Conservation (phyloP, 345 rosid species). For the Chamaenerion angustifolium region DNA sequence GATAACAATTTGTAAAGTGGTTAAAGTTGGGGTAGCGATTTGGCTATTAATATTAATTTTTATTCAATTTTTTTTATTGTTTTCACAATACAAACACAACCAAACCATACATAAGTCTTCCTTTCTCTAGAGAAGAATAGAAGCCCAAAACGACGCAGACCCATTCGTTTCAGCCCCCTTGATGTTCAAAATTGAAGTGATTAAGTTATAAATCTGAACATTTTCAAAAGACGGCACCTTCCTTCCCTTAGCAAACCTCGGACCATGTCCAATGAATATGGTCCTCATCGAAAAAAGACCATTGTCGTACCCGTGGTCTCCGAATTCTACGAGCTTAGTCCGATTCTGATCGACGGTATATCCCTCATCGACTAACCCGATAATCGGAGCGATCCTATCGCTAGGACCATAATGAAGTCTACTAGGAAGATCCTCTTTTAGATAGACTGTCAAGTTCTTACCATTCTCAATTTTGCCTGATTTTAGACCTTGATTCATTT, state of each 20-base stretch:
- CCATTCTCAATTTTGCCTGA: constrained; percentile 76
- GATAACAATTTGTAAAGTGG: too few species aligned
- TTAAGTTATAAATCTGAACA: constrained; percentile 69
- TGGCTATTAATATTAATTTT: too few species aligned
- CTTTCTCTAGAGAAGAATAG: constrained; percentile 31
- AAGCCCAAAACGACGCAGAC: constrained; percentile 26
- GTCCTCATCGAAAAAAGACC: constrained; percentile 89
- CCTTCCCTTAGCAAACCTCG: constrained; percentile 52
- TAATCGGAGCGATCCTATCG: constrained; percentile 62
- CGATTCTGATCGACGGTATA: constrained; percentile 59
- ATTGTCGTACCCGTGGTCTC: constrained; percentile 89
- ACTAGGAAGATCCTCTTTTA: constrained; percentile 69
- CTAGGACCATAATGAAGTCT: constrained; percentile 63
- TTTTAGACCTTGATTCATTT: constrained; percentile 58
- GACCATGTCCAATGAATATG: constrained; percentile 86
- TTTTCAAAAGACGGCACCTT: constrained; percentile 92
- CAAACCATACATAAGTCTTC: not conserved
- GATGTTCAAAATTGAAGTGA: constrained; percentile 65
- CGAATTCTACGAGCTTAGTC: constrained; percentile 43
- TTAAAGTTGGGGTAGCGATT: too few species aligned
- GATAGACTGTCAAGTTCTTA: constrained; percentile 48
- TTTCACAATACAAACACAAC: too few species aligned
- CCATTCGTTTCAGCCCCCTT: constrained; percentile 76
- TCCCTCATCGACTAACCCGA: constrained; percentile 66
- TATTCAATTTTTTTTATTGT: not conserved